Evolutionary conservation across 306 rosid genomes (phyloP).

Genomic region (Sophora flavescens): DNA sequence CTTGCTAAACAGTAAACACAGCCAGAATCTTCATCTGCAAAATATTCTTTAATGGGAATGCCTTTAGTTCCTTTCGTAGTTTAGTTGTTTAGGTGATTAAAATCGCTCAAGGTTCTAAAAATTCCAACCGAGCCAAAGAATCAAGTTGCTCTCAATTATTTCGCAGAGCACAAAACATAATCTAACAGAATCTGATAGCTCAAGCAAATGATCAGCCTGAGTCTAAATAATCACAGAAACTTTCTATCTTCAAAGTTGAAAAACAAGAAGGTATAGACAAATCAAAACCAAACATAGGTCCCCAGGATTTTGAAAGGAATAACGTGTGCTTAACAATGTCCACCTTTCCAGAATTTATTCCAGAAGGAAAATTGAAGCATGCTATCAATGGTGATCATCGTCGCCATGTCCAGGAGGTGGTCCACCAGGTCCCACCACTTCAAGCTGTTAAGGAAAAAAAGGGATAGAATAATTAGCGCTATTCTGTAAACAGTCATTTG

Average conservation of each 20-base stretch:
- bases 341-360: slow-evolving; percentile 64
- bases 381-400: slow-evolving; percentile 65
- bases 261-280: slow-evolving; percentile 48
- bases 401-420: slow-evolving; percentile 77
- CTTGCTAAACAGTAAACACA: no score
- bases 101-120: slow-evolving; percentile 4
- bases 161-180: slow-evolving; percentile 41
- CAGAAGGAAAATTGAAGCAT: slow-evolving; percentile 50
- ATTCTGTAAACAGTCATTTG: slow-evolving; percentile 21
- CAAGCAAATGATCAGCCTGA: slow-evolving; percentile 52
- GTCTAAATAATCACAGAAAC: slow-evolving; percentile 59
- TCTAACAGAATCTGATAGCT: slow-evolving; percentile 49
- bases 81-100: no score
- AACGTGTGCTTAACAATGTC: slow-evolving; percentile 61
- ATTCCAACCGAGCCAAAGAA: slow-evolving; percentile 42
- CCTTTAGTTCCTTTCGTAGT: no score
- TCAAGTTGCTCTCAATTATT: slow-evolving; percentile 59
- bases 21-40: no score
- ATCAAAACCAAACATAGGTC: slow-evolving; percentile 59
- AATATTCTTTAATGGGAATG: no score
- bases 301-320: slow-evolving; percentile 60
- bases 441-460: slow-evolving; percentile 58
- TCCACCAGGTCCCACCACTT: slow-evolving; percentile 99
- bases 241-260: slow-evolving; percentile 53
- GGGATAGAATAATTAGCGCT: slow-evolving; percentile 35